These are phyloP conservation scores for Echria macrotheca DNA, from an alignment of 495 filamentous ascomycete genomes.

Conservation along the genomic window DNA sequence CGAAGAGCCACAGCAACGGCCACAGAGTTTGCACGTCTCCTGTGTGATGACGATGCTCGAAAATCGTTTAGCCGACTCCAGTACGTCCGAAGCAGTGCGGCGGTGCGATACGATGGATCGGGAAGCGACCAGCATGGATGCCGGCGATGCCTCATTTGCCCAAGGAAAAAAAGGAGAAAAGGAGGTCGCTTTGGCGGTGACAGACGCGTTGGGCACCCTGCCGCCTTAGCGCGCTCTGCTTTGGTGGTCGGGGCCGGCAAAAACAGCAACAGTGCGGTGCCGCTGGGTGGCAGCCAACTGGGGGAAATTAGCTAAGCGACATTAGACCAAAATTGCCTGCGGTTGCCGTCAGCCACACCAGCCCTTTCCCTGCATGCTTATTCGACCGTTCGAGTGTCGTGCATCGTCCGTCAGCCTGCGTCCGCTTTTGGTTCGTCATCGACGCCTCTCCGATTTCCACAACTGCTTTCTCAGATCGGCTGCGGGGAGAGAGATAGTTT, in stretches of 20 bases:
- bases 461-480: too few species aligned
- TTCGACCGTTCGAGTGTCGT: slow-evolving; percentile 6
- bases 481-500: too few species aligned
- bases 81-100: too few species aligned
- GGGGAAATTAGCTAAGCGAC: slow-evolving; percentile 38
- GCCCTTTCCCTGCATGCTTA: not conserved
- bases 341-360: slow-evolving; percentile 11
- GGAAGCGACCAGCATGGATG: not conserved
- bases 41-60: too few species aligned
- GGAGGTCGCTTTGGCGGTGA: not conserved
- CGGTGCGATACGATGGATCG: not conserved
- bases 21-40: too few species aligned
- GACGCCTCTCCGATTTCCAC: too few species aligned
- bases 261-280: slow-evolving; percentile 12
- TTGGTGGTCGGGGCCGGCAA: slow-evolving; percentile 18
- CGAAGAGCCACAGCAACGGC: too few species aligned
- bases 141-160: not conserved
- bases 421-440: slow-evolving; percentile 3
- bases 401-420: not conserved
- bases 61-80: too few species aligned
- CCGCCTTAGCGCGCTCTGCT: slow-evolving; percentile 7
- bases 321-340: slow-evolving; percentile 24
- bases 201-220: slow-evolving; percentile 4
- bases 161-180: not conserved
- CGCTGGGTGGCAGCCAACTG: slow-evolving; percentile 19